Conservation (phyloP, 345 rosid genomes). For the Brassica carinata region DNA sequence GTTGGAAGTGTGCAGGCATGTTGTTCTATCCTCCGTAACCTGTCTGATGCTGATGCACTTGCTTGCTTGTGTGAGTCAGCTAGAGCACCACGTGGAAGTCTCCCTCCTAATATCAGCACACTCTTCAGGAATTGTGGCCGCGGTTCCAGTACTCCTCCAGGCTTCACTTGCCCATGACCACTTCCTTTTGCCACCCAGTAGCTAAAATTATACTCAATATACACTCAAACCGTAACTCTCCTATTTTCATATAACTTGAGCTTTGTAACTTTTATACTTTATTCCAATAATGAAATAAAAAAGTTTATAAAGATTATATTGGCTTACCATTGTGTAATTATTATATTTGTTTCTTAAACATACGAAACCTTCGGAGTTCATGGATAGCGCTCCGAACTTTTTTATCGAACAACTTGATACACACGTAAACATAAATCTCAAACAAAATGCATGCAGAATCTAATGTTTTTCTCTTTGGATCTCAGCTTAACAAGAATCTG, state of each 20-base stretch:
- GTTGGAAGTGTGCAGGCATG: conserved; percentile 5
- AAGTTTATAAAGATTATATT: neutral
- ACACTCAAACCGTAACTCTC: neutral
- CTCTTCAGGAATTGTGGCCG: conserved; percentile 22
- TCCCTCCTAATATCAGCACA: conserved; percentile 3
- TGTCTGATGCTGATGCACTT: conserved; percentile 26
- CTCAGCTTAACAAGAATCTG: neutral
- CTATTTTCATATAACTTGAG: neutral
- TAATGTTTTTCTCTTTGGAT: neutral
- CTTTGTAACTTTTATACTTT: neutral
- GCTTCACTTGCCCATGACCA: conserved; percentile 28
- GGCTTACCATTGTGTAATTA: neutral
- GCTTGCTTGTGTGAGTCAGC: conserved; percentile 29
- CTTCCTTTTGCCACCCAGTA: neutral
- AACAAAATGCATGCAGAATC: neutral
- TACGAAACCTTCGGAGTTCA: neutral
- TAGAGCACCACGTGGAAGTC: conserved; percentile 14
- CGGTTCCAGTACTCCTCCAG: neutral
- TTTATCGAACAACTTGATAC: neutral
- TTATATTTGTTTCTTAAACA: neutral
- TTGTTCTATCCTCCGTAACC: conserved; percentile 18
- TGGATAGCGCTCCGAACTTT: neutral
- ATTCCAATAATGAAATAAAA: conserved; percentile 5
- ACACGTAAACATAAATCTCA: neutral
- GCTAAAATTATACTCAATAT: neutral